Base-by-base conservation (phyloP, 345 rosid genomes). In the Geranium brycei region DNA sequence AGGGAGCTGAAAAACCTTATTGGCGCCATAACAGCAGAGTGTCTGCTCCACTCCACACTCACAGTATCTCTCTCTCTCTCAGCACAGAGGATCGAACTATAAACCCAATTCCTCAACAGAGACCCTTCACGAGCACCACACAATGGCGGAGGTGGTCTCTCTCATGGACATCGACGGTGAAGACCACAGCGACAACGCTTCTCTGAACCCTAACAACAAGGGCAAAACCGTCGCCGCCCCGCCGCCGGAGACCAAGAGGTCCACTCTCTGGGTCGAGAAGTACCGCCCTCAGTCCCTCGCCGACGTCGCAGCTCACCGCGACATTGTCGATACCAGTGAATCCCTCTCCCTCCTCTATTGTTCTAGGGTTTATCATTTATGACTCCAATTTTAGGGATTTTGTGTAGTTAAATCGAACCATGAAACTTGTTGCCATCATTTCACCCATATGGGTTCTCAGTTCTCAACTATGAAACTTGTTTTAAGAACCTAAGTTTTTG, bases 221-320 rank as follows among this genome's bases (percentile, higher is more conserved):
- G 93, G 85, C 63, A 82, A 82, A 75, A 68, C 74, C 76, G 80
- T 79, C 19, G 57, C 63, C 13, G 79, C 60, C 63, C 18, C 74
- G 5, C 71, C 79, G 31, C 68, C 76, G 51, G 79, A 77, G 62
- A 18, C 74, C 66, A 88, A 78, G 71, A 80, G 41, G 10, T 35
- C 87, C 78, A 82, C 79, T 31, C 97, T 97, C 59, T 90, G 97
- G 99, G 99, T 93, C 30, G 96, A 93, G 76, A 93, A 93, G 80
- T 90, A 87, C 78, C 91, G 99, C 19, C 99, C 99, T 66, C 90
- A 81, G 66, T 88, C 97, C 38, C 99, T 90, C 18, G 85, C 85
- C 32, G 99, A 90, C 66, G 99, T 93, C 19, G 97, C 99, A 38
- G 92, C 97, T 71, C 97, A 93, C 77, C 97, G 99, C 35, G 99